Evolutionary conservation across 768 basidiomycete species (phyloP).

Genomic region (Hypholoma fasciculare): DNA sequence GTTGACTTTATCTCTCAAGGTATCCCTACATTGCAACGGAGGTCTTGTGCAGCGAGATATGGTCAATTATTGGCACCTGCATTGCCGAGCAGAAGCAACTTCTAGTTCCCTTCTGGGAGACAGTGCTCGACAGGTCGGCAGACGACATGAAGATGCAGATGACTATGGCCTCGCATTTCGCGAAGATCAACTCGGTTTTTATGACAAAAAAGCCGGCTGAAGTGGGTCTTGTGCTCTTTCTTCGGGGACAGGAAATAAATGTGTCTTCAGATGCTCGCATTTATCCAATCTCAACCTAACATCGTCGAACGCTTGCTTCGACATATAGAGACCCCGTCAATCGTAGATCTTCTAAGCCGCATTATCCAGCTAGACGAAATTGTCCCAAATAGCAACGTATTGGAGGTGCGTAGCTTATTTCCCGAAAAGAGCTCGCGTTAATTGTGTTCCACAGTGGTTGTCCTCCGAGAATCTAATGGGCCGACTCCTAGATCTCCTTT

Average conservation of each 20-base stretch:
- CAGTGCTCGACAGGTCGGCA: conserved; percentile 72
- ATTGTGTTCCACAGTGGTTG: conserved; percentile 65
- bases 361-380: conserved; percentile 90
- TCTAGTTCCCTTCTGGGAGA: conserved; percentile 90
- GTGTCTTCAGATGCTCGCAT: conserved; percentile 79
- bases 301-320: conserved; percentile 80
- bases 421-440: conserved; percentile 13
- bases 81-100: conserved; percentile 70
- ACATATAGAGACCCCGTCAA: conserved; percentile 87
- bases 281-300: conserved; percentile 81
- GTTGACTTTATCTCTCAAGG: conserved; percentile 38
- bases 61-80: conserved; percentile 92
- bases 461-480: conserved; percentile 82
- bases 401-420: conserved; percentile 67
- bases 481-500: conserved; percentile 78
- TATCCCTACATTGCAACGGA: conserved; percentile 94
- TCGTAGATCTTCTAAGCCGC: conserved; percentile 89
- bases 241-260: conserved; percentile 21
- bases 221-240: conserved; percentile 51
- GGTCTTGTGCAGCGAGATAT: conserved; percentile 93
- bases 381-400: conserved; percentile 76
- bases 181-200: conserved; percentile 90
- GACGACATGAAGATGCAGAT: conserved; percentile 88
- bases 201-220: conserved; percentile 87
- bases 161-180: conserved; percentile 89